Evolutionary conservation across 2,329 filamentous ascomycete species (phyloP).

Genomic region (Cladosporium sp.): DNA sequence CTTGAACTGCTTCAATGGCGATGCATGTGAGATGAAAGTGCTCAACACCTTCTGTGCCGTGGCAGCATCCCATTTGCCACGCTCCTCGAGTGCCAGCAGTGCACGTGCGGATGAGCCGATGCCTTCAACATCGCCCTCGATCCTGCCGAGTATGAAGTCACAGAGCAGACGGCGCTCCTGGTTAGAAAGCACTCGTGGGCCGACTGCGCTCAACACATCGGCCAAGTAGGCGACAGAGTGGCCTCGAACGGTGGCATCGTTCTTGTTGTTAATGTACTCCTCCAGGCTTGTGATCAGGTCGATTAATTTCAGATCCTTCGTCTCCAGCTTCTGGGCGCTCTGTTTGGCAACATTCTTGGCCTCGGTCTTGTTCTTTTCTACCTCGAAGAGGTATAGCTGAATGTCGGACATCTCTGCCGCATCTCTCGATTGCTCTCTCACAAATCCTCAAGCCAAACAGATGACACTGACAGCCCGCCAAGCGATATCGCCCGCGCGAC

Average conservation of each 20-base stretch:
- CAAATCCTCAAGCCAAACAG: slow-evolving; percentile 8
- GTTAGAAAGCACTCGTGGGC: slow-evolving; percentile 58
- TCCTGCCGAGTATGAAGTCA: slow-evolving; percentile 65
- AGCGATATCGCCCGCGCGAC: slow-evolving; percentile 18
- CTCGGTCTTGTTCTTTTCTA: slow-evolving; percentile 51
- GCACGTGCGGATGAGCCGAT: slow-evolving; percentile 61
- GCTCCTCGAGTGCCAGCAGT: slow-evolving; percentile 59
- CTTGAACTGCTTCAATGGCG: slow-evolving; percentile 63
- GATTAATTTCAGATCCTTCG: slow-evolving; percentile 62
- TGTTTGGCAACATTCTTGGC: slow-evolving; percentile 46
- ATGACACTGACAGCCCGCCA: slow-evolving; percentile 13
- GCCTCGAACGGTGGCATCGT: slow-evolving; percentile 61
- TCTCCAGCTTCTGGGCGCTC: slow-evolving; percentile 55
- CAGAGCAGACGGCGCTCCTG: slow-evolving; percentile 64
- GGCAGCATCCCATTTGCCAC: slow-evolving; percentile 61
- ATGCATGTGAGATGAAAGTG: slow-evolving; percentile 54
- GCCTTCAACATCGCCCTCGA: slow-evolving; percentile 57
- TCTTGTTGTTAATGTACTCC: slow-evolving; percentile 66
- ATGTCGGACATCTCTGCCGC: slow-evolving; percentile 52
- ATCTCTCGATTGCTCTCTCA: slow-evolving; percentile 1
- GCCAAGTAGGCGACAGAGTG: slow-evolving; percentile 58
- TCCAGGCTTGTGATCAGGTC: slow-evolving; percentile 65
- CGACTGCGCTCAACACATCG: slow-evolving; percentile 53
- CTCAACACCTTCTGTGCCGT: slow-evolving; percentile 57
- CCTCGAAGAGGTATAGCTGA: slow-evolving; percentile 54